These are phyloP conservation scores for Talaromyces sp. DNA, from an alignment of 2,329 filamentous ascomycete species.

Conservation along the genomic window DNA sequence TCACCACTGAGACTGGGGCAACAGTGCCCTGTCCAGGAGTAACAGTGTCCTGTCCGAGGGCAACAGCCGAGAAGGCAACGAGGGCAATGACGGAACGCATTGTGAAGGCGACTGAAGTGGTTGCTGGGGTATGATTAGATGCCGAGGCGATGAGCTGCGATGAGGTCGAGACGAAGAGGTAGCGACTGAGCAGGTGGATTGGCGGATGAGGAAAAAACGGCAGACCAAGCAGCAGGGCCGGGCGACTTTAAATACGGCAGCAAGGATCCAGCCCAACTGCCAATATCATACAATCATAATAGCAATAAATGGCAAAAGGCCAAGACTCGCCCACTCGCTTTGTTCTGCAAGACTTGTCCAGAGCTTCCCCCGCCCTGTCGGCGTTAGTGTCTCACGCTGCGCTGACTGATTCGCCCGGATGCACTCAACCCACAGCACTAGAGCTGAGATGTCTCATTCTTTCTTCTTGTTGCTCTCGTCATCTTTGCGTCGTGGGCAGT, in stretches of 20 bases:
- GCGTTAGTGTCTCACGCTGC: background rate
- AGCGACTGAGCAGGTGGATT: background rate
- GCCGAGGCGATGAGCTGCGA: background rate
- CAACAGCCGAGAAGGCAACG: slow-evolving; percentile 40
- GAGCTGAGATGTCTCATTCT: background rate
- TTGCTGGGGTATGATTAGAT: background rate
- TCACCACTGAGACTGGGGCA: slow-evolving; percentile 7
- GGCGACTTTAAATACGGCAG: background rate
- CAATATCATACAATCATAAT: background rate
- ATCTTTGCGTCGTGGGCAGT: no score
- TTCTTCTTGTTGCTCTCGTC: background rate
- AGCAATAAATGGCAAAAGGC: background rate
- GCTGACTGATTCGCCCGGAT: background rate
- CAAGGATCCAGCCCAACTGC: background rate
- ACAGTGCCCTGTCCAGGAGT: slow-evolving; percentile 25
- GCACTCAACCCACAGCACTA: background rate
- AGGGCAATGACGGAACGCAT: slow-evolving; percentile 45
- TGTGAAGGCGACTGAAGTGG: slow-evolving; percentile 7
- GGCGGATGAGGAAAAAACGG: background rate
- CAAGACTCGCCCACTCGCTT: background rate
- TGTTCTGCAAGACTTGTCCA: background rate
- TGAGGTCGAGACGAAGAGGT: background rate
- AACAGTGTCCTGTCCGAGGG: slow-evolving; percentile 27
- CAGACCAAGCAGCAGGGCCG: background rate
- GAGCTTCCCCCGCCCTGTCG: background rate